phyloP scores from a whole-genome alignment of 805 yeast species.

The Starmerella apicola region DNA sequence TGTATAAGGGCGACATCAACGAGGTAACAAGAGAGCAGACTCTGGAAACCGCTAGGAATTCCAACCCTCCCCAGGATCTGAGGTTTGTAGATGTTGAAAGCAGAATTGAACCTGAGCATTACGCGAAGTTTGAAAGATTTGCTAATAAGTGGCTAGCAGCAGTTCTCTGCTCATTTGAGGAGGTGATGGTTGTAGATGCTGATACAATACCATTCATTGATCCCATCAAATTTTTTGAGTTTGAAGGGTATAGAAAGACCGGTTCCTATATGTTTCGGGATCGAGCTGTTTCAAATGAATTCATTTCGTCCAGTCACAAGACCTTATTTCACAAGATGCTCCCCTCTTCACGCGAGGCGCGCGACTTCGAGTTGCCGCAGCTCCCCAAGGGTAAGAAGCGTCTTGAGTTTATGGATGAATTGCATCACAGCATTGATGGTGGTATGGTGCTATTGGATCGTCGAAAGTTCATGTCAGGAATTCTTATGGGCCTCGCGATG shows the following conservation, averaged over 20 bases:
- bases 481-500: no score
- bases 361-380: no score
- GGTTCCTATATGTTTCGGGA: slow-evolving; percentile 4
- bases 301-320: no score
- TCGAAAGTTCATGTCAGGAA: no score
- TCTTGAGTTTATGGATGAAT: no score
- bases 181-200: slow-evolving; percentile 2
- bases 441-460: no score
- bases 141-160: slow-evolving; percentile 5
- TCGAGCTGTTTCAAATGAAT: no score
- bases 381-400: no score
- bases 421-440: no score
- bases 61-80: neutral
- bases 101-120: neutral
- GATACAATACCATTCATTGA: slow-evolving; percentile 1
- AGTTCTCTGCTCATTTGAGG: slow-evolving; percentile 1
- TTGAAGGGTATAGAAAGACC: neutral
- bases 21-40: neutral
- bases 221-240: neutral
- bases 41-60: neutral
- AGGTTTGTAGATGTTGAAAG: neutral
- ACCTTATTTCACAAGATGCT: no score
- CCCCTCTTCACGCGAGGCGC: no score
- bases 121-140: neutral
- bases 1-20: neutral